Conservation (phyloP, 164 flowering plant genomes). For the Malania oleifera region DNA sequence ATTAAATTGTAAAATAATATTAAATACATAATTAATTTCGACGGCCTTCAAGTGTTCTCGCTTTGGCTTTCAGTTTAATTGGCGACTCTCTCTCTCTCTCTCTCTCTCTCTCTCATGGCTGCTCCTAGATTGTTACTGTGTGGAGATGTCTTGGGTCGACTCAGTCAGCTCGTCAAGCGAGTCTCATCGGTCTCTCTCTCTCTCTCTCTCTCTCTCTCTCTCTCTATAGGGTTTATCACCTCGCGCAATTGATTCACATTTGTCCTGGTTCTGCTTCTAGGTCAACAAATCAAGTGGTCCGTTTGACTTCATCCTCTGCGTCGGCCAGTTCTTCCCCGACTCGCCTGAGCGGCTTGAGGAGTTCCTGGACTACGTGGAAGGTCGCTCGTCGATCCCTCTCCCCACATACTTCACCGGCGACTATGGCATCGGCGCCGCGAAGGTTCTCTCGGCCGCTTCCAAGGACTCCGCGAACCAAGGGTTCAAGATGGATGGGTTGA, state of each 20-base stretch:
- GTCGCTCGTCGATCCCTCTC: slow-evolving; percentile 52
- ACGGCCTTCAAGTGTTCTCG: too few species aligned
- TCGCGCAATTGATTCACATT: not conserved
- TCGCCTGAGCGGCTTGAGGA: slow-evolving; percentile 56
- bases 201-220: slow-evolving; percentile 17
- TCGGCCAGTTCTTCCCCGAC: slow-evolving; percentile 94
- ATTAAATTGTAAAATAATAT: too few species aligned
- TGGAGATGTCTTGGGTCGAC: slow-evolving; percentile 88
- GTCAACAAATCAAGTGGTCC: slow-evolving; percentile 91
- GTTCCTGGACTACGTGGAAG: slow-evolving; percentile 56
- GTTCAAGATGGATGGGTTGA: slow-evolving; percentile 82
- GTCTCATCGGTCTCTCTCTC: slow-evolving; percentile 46
- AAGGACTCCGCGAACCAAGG: slow-evolving; percentile 48
- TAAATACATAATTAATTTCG: too few species aligned
- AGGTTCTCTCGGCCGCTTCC: slow-evolving; percentile 46
- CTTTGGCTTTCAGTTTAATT: too few species aligned
- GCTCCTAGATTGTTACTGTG: slow-evolving; percentile 80
- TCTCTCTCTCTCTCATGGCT: slow-evolving; percentile 34
- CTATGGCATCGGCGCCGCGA: slow-evolving; percentile 69
- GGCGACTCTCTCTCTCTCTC: too few species aligned
- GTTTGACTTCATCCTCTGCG: slow-evolving; percentile 83
- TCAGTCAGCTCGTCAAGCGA: slow-evolving; percentile 82
- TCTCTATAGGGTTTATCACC: slow-evolving; percentile 13
- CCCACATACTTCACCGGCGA: slow-evolving; percentile 94
- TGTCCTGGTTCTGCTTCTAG: slow-evolving; percentile 21